A percentile compares a stretch with the other conserved stretches of the same genome.
These are phyloP conservation scores for Penicillium robsamsonii DNA, from an alignment of 495 filamentous ascomycete species.

Conservation along the genomic window DNA sequence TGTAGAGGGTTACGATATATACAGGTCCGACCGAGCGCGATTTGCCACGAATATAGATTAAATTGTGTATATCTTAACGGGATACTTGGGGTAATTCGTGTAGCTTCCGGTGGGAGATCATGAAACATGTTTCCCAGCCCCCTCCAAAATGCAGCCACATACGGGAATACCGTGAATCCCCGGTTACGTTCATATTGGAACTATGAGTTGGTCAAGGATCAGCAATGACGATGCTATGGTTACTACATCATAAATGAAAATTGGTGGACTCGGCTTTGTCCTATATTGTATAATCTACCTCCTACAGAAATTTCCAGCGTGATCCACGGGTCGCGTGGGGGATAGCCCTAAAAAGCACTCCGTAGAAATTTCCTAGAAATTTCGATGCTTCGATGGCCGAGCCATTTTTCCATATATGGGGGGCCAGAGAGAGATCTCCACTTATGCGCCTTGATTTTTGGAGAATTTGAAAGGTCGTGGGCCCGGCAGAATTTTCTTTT, in stretches of 20 bases:
- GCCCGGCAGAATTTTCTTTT: constrained; percentile 1
- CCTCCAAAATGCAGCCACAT: not conserved
- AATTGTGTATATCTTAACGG: not conserved
- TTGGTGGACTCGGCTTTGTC: not conserved
- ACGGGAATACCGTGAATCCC: constrained; percentile 1
- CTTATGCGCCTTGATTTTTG: constrained; percentile 5
- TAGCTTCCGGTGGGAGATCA: constrained; percentile 1
- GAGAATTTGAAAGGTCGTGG: constrained; percentile 5
- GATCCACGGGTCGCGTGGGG: constrained; percentile 11
- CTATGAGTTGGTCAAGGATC: not conserved
- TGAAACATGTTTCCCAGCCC: constrained; percentile 7
- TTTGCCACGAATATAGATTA: constrained; percentile 1
- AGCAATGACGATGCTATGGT: not conserved
- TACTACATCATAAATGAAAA: not conserved
- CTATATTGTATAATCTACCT: not conserved
- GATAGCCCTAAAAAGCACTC: not conserved
- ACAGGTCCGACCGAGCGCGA: constrained; percentile 7
- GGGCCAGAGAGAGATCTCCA: constrained; percentile 12
- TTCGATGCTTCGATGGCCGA: constrained; percentile 16
- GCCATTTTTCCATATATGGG: constrained; percentile 13
- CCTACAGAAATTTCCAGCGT: not conserved
- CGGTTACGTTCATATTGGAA: not conserved
- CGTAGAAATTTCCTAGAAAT: not conserved
- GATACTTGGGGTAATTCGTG: not conserved
- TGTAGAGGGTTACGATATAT: not conserved